phyloP scores from a whole-genome alignment of 139 green algal genomes.

The Ettlia oleoabundans region DNA sequence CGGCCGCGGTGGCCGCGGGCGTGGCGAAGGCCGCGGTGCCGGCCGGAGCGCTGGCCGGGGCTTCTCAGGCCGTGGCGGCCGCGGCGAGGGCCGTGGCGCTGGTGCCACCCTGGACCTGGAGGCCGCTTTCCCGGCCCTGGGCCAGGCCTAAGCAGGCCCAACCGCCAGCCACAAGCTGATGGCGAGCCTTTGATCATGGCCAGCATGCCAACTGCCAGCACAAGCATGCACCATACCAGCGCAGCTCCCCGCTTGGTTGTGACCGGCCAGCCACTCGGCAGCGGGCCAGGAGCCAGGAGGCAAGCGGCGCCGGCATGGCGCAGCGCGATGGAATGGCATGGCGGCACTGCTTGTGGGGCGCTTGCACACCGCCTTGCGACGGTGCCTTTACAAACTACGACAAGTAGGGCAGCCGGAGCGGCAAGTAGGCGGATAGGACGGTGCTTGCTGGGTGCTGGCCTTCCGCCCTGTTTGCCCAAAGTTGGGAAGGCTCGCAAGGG shows the following conservation, averaged over 20 bases:
- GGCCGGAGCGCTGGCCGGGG: conserved; percentile 5
- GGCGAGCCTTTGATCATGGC: not conserved
- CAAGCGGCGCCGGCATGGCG: not conserved
- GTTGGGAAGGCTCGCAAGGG: no score
- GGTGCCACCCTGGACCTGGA: conserved; percentile 36
- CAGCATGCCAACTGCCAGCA: no score
- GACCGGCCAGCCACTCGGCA: not conserved
- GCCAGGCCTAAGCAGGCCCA: not conserved
- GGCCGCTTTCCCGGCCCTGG: conserved; percentile 52
- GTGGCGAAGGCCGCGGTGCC: conserved; percentile 1
- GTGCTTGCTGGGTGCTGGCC: no score
- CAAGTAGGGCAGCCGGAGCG: not conserved
- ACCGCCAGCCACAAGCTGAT: not conserved
- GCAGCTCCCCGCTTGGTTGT: not conserved
- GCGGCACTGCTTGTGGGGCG: not conserved
- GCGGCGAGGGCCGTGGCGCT: not conserved
- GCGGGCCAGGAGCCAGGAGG: not conserved
- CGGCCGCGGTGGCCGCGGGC: not conserved
- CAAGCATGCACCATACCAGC: not conserved
- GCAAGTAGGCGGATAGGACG: no score
- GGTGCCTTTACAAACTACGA: not conserved
- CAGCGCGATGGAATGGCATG: not conserved
- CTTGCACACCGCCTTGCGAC: not conserved
- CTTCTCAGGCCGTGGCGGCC: conserved; percentile 5
- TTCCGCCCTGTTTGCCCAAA: no score